Base-by-base conservation (phyloP, 192 early-diverging fungal species). In the Coemansia sp. region DNA sequence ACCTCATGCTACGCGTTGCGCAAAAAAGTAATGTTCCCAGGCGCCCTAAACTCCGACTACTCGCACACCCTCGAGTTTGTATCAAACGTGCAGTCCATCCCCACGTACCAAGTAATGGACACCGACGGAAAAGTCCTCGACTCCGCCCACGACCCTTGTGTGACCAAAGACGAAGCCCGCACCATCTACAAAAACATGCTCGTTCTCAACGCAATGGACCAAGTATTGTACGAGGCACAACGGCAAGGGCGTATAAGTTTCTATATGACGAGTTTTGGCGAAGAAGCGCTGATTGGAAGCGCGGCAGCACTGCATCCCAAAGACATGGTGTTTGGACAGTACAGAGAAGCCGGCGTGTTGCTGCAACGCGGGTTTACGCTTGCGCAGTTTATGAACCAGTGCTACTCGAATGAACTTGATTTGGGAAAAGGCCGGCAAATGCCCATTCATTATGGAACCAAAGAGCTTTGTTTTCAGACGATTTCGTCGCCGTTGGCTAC, bases 241-340 rank as follows among this genome's bases (percentile, higher is more conserved):
- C 86, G 97, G 10, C 97, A 98, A 78, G 97, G 97, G 12, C 88
- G 97, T 55, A 96, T 99, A 58, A 92, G 90, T 57, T 99, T 99
- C 59, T 99, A 99, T 82, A 97, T 99, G 95, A 99, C 97, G 18
- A 91, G 88, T 77, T 95, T 94, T 83, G 97, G 97, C 47, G 97
- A 99, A 82, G 97, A 99, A 73, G 97, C 94, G 19, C 88, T 91
- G 22, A 88, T 99, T 56, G 95, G 94, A 53, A 89, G 85, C 59
- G 95, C 94, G 5, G 94, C 92, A 22, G 97, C 94, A 19, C 74
- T 99, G 16, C 81, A 87, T 6, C 68, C 83, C 23, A 88, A 91
- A 41, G 97, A 99, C 68, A 87, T 92, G 12, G 85, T 99, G n/a
- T 95, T 90, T 80, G 97, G 97, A n/a, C 90, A 97, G 85, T 99